Evolutionary conservation across 345 rosid genomes (phyloP).

Genomic region (Aquilaria yunnanensis): DNA sequence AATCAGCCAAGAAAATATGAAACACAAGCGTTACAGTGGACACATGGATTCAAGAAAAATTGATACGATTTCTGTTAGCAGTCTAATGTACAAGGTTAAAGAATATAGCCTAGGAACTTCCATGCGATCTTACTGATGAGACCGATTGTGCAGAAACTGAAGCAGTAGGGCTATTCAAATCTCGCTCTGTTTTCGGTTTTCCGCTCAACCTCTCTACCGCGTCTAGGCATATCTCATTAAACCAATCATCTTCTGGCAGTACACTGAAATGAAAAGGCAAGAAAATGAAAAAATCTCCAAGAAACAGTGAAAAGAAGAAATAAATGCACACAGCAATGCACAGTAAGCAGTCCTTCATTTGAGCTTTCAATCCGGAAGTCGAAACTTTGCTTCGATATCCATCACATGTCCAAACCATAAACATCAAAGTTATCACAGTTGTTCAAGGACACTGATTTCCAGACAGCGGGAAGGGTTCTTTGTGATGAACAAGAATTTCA

Average conservation of each 20-base stretch:
- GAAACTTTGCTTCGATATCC: too few relatives aligned
- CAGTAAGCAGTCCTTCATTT: too few relatives aligned
- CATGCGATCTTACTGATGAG: conserved; percentile 87
- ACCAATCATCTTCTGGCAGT: conserved; percentile 93
- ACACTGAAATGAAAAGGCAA: conserved; percentile 36
- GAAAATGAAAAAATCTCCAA: not conserved
- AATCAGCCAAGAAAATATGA: not conserved
- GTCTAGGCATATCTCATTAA: conserved; percentile 73
- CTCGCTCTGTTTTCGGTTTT: conserved; percentile 68
- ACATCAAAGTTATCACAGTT: too few relatives aligned
- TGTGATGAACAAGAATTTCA: too few relatives aligned
- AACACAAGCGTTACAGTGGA: conserved; percentile 11
- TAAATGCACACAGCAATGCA: too few relatives aligned
- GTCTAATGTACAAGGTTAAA: conserved; percentile 33
- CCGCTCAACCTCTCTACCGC: conserved; percentile 86
- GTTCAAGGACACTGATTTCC: too few relatives aligned
- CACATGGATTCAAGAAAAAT: conserved; percentile 14
- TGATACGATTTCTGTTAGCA: conserved; percentile 6
- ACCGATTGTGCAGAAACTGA: conserved; percentile 96
- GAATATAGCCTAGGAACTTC: conserved; percentile 46
- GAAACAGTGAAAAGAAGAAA: too few relatives aligned
- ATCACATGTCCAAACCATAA: too few relatives aligned
- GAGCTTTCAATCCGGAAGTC: too few relatives aligned
- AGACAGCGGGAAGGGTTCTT: too few relatives aligned
- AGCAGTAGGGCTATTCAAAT: conserved; percentile 87